These are phyloP conservation scores for Pelargonium cotyledonis DNA, from an alignment of 441 rosid genomes.

Conservation along the genomic window DNA sequence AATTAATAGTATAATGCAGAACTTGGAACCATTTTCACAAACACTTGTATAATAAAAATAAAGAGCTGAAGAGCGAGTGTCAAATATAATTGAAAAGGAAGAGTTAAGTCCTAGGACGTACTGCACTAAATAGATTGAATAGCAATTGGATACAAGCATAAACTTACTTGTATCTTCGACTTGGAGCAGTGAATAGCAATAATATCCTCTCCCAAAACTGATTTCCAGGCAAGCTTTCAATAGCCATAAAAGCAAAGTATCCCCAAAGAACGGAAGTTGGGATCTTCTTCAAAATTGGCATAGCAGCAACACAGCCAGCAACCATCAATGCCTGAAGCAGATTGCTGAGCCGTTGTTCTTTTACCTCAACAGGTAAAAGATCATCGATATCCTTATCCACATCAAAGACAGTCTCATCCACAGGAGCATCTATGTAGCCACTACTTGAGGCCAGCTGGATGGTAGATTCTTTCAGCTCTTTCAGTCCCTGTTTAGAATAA, in stretches of 20 bases:
- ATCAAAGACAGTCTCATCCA: conserved; percentile 59
- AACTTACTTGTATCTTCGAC: conserved; percentile 66
- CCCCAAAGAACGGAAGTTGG: conserved; percentile 83
- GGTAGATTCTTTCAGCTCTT: conserved; percentile 72
- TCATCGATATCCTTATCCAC: conserved; percentile 67
- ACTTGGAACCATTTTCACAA: neutral
- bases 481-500: conserved; percentile 48
- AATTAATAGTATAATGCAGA: neutral
- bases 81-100: neutral
- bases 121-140: neutral
- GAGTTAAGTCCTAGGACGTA: conserved; percentile 4
- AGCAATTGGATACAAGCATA: neutral
- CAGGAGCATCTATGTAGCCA: conserved; percentile 67
- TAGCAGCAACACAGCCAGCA: conserved; percentile 64
- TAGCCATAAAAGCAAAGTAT: conserved; percentile 81
- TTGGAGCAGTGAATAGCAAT: conserved; percentile 67
- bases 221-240: conserved; percentile 75
- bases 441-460: conserved; percentile 55
- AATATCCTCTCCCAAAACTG: conserved; percentile 81
- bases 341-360: conserved; percentile 74
- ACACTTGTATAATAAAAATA: no score
- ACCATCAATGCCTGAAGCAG: conserved; percentile 73
- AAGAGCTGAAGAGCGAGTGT: no score
- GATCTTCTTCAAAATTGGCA: conserved; percentile 69
- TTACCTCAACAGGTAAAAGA: conserved; percentile 68